Evolutionary conservation across 2,329 filamentous ascomycete genomes (phyloP), one percentile per base, ranked within the genome.

Genomic region (Dactylellina haptotyla): DNA sequence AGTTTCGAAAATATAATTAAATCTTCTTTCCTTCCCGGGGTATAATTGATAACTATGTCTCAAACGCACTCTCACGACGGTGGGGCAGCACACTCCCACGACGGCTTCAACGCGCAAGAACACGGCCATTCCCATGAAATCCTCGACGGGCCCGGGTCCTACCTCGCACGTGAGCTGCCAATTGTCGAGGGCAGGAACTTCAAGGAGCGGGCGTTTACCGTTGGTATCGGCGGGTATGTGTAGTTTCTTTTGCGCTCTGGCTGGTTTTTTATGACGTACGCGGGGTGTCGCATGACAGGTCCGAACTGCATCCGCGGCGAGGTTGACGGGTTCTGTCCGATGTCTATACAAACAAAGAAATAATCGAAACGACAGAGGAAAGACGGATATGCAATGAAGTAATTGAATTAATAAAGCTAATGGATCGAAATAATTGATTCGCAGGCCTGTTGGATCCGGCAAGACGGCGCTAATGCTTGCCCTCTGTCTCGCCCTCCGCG

Each of bases 41-140:
- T n/a, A n/a, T n/a, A n/a, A n/a, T n/a, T n/a, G n/a, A n/a, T n/a
- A n/a, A 57, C 25, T 9, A 77, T 77, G 76, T 78, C 80, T 50
- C 82, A 84, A 32, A 39, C 46, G 1, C 67, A 72, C 53, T 65
- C 64, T 26, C 64, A 72, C 67, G 67, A 72, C 34, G 59, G 57
- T 30, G 54, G 54, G 2, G 14, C n/a, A 72, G 79, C 81, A 32
- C 88, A 88, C 79, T 84, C 85, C 4, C 87, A 90, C 80, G 86
- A 88, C 67, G 84, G 88, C 65, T 82, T 84, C 65, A 85, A 87
- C 76, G 84, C 85, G 16, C 85, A 87, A 80, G 81, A 81, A 50
- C 95, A 98, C 81, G 95, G 95, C 78, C 95, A 99, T 84, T 91
- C 90, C 1, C 95, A 98, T 81, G 95, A 98, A 84, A 93, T 98